These are phyloP conservation scores for Ophiostoma quercus DNA, from an alignment of 2,329 filamentous ascomycete species.

Conservation along the genomic window DNA sequence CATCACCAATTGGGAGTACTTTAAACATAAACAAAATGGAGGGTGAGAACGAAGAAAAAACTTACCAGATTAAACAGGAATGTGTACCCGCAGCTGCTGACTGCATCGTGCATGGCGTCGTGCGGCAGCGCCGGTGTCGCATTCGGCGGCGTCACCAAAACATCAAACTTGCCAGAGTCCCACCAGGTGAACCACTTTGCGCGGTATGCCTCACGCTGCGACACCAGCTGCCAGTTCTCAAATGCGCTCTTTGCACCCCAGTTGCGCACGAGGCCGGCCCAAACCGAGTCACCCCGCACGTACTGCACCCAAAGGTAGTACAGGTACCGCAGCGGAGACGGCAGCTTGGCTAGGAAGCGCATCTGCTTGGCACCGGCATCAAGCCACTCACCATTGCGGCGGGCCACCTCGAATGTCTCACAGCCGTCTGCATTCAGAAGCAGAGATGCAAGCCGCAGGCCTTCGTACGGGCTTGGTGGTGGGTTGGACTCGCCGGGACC, in stretches of 20 bases:
- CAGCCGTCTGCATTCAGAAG: conserved; percentile 83
- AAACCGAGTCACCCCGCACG: conserved; percentile 66
- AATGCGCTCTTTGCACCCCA: conserved; percentile 69
- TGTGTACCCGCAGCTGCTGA: conserved; percentile 85
- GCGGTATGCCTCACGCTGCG: conserved; percentile 71
- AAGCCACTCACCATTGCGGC: conserved; percentile 71
- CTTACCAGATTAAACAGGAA: conserved; percentile 84
- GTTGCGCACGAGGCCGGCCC: conserved; percentile 69
- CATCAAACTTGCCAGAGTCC: conserved; percentile 66
- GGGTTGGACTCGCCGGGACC: conserved; percentile 38
- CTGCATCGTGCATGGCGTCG: conserved; percentile 76
- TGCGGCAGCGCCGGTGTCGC: conserved; percentile 86
- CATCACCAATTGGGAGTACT: neutral
- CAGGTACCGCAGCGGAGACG: conserved; percentile 70
- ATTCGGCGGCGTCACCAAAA: conserved; percentile 78
- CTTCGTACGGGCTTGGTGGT: conserved; percentile 64
- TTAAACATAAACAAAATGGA: neutral
- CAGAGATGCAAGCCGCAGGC: conserved; percentile 68
- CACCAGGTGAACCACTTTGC: conserved; percentile 80
- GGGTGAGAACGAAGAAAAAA: neutral
- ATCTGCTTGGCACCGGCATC: conserved; percentile 74
- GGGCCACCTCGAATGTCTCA: conserved; percentile 69
- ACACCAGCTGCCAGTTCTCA: conserved; percentile 79
- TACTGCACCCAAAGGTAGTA: conserved; percentile 90
- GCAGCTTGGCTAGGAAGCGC: conserved; percentile 65